Percentiles rank a stretch among this genome's conserved stretches.
These are phyloP conservation scores for Cenchrus purpureus DNA, from an alignment of 176 grass and related monocot species.

Conservation along the genomic window DNA sequence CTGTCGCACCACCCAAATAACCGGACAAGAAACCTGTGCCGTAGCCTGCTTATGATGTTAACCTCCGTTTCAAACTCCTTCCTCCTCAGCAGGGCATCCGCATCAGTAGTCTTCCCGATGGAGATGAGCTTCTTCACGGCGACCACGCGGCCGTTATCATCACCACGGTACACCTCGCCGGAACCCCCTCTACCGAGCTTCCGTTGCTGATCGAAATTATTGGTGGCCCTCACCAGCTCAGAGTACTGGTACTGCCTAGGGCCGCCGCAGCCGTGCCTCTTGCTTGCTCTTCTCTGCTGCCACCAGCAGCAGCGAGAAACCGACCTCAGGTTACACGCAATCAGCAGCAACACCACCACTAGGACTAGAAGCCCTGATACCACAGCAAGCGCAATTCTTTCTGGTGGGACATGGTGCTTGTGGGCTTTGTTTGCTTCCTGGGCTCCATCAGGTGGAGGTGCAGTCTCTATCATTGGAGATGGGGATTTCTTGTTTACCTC, in stretches of 20 bases:
- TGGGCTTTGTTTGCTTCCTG: no score
- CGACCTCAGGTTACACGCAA: no score
- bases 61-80: conserved; percentile 23
- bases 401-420: no score
- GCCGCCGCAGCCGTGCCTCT: no score
- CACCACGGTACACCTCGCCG: background rate
- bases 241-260: background rate
- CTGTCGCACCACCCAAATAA: conserved; percentile 15
- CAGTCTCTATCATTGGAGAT: no score
- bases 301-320: no score
- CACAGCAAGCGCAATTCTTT: no score
- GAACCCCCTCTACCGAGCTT: background rate
- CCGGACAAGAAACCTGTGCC: conserved; percentile 47
- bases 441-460: no score
- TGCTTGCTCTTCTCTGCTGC: no score
- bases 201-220: background rate
- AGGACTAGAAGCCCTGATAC: no score
- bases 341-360: no score
- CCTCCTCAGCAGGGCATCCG: background rate
- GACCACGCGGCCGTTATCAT: background rate
- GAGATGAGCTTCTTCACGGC: conserved; percentile 20
- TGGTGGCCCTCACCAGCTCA: background rate
- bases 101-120: background rate
- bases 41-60: conserved; percentile 44
- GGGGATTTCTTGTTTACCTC: no score